Evolutionary conservation across 2,329 filamentous ascomycete genomes (phyloP).

Genomic region (Pestalotiopsis sp.): DNA sequence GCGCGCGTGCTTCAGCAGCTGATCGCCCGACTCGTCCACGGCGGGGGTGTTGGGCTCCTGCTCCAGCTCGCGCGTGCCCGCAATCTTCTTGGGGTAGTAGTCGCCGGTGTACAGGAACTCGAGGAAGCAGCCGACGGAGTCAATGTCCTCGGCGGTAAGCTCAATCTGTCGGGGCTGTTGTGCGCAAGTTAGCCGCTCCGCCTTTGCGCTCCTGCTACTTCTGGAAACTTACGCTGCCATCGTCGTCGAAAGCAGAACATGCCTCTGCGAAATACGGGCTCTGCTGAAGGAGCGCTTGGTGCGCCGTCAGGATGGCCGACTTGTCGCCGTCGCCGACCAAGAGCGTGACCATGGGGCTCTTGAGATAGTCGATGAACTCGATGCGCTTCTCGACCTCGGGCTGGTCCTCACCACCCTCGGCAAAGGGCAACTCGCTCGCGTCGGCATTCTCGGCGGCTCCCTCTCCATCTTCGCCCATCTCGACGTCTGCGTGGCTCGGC

Average conservation of each 20-base stretch:
- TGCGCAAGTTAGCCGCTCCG: conserved; percentile 6
- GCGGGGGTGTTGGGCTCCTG: conserved; percentile 64
- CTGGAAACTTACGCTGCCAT: conserved; percentile 57
- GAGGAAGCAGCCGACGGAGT: conserved; percentile 77
- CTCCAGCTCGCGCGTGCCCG: conserved; percentile 69
- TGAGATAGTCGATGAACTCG: conserved; percentile 62
- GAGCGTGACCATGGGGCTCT: conserved; percentile 70
- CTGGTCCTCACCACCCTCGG: conserved; percentile 37
- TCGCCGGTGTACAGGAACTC: conserved; percentile 85
- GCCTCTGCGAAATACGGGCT: conserved; percentile 75
- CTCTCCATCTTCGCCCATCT: conserved; percentile 37
- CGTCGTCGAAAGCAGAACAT: conserved; percentile 62
- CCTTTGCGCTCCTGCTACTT: neutral
- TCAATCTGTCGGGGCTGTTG: conserved; percentile 66
- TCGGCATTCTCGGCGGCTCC: conserved; percentile 31
- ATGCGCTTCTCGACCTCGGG: conserved; percentile 38
- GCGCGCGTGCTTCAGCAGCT: conserved; percentile 85
- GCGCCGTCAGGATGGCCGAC: conserved; percentile 71
- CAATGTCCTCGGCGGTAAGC: conserved; percentile 68
- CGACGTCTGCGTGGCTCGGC: conserved; percentile 37
- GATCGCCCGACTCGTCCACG: conserved; percentile 77
- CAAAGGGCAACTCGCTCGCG: conserved; percentile 27
- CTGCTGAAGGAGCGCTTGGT: conserved; percentile 74
- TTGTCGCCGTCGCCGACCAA: conserved; percentile 63
- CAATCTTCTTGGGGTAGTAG: conserved; percentile 76